Evolutionary conservation across 176 grass and related monocot genomes (phyloP).

Genomic region (Cocos nucifera): DNA sequence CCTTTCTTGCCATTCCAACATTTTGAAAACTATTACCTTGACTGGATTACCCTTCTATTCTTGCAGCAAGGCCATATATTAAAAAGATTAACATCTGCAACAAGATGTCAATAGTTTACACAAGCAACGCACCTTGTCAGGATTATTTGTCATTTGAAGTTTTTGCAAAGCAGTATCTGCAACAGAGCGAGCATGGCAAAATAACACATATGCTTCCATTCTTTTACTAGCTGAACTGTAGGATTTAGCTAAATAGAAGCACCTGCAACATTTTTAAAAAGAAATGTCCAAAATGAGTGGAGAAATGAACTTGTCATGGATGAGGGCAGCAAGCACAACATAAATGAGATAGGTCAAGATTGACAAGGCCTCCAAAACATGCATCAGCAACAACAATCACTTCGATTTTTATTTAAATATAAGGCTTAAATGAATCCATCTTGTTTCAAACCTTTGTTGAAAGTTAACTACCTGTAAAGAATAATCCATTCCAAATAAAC

Average conservation of each 20-base stretch:
- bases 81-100: neutral
- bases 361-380: too few relatives aligned
- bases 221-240: slow-evolving; percentile 94
- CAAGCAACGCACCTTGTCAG: slow-evolving; percentile 44
- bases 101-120: too few relatives aligned
- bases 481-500: too few relatives aligned
- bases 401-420: too few relatives aligned
- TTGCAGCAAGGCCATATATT: neutral
- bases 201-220: slow-evolving; percentile 80
- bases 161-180: slow-evolving; percentile 48
- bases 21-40: neutral
- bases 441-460: too few relatives aligned
- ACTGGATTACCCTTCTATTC: too few relatives aligned
- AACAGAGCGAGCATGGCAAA: slow-evolving; percentile 65
- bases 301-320: too few relatives aligned
- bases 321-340: too few relatives aligned
- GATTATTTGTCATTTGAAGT: slow-evolving; percentile 34
- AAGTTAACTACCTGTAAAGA: too few relatives aligned
- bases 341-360: too few relatives aligned
- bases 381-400: too few relatives aligned
- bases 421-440: too few relatives aligned
- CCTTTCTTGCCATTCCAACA: neutral
- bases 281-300: slow-evolving; percentile 8
- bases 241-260: slow-evolving; percentile 94
- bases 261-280: slow-evolving; percentile 43